Conservation (phyloP, 192 early-diverging fungal species). For the Coemansia sp. region DNA sequence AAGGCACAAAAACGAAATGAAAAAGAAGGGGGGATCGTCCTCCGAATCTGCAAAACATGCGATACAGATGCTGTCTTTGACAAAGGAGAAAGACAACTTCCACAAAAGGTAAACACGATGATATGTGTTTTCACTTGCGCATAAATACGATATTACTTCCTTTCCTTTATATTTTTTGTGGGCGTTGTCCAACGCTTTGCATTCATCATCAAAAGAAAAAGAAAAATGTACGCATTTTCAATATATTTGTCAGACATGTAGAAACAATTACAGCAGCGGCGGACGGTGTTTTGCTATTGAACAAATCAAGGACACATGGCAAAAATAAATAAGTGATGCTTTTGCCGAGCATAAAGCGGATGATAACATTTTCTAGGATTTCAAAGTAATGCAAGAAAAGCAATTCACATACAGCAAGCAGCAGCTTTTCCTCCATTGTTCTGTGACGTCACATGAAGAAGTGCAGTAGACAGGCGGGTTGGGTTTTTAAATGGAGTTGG, state of each 20-base stretch:
- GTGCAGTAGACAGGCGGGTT: background rate
- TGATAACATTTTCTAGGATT: background rate
- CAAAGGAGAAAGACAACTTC: background rate
- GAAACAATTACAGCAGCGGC: background rate
- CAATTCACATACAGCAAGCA: background rate
- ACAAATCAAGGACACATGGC: background rate
- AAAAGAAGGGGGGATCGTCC: background rate
- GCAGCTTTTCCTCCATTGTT: conserved; percentile 5
- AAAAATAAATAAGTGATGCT: background rate
- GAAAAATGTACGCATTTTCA: background rate
- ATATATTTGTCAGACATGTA: background rate
- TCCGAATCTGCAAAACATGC: background rate
- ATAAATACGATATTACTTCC: too few relatives aligned
- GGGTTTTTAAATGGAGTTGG: background rate
- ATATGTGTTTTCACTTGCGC: too few relatives aligned
- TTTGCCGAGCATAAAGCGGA: background rate
- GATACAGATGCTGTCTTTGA: background rate
- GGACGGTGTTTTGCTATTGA: background rate
- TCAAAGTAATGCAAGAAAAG: background rate
- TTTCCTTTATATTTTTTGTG: background rate
- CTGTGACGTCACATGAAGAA: conserved; percentile 14
- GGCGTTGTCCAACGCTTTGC: background rate
- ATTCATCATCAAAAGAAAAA: background rate
- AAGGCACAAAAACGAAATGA: background rate
- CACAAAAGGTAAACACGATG: background rate